phyloP scores from a whole-genome alignment of 2,329 filamentous ascomycete genomes.

The Aspergillus pseudoviridinutans region DNA sequence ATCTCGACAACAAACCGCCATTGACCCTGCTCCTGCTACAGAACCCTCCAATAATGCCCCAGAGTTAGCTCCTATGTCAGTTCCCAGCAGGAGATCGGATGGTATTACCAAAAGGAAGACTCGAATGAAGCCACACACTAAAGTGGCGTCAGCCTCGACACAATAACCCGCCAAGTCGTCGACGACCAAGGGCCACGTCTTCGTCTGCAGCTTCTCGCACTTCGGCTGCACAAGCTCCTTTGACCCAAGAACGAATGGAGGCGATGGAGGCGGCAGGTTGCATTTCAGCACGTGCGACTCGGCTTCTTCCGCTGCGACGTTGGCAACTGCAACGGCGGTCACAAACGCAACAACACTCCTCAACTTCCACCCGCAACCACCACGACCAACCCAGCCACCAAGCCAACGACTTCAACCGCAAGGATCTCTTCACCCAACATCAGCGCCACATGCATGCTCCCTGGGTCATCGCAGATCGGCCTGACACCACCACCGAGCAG shows the following conservation, averaged over 20 bases:
- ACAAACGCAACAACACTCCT: conserved; percentile 8
- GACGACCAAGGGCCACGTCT: conserved; percentile 33
- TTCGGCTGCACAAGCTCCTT: conserved; percentile 74
- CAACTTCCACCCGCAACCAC: conserved; percentile 9
- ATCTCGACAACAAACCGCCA: too few species aligned
- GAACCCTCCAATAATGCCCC: too few species aligned
- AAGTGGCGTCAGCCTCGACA: conserved; percentile 7
- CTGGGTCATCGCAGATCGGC: conserved; percentile 47
- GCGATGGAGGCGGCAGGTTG: conserved; percentile 76
- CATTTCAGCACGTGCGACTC: conserved; percentile 72
- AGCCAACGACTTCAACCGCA: conserved; percentile 76
- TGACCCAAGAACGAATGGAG: conserved; percentile 92
- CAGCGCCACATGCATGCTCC: conserved; percentile 77
- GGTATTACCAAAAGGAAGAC: not conserved
- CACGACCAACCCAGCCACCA: conserved; percentile 24
- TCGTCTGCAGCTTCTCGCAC: conserved; percentile 72
- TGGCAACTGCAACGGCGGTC: conserved; percentile 47
- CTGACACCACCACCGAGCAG: conserved; percentile 19
- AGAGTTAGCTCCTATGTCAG: too few species aligned
- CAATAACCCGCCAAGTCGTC: conserved; percentile 6
- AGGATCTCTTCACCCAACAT: conserved; percentile 88
- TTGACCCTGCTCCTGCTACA: too few species aligned
- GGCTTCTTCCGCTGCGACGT: conserved; percentile 72
- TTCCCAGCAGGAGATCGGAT: too few species aligned
- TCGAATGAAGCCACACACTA: conserved; percentile 3